Conservation (phyloP, 805 yeast genomes). For the Diddensiella caesifluorescens region DNA sequence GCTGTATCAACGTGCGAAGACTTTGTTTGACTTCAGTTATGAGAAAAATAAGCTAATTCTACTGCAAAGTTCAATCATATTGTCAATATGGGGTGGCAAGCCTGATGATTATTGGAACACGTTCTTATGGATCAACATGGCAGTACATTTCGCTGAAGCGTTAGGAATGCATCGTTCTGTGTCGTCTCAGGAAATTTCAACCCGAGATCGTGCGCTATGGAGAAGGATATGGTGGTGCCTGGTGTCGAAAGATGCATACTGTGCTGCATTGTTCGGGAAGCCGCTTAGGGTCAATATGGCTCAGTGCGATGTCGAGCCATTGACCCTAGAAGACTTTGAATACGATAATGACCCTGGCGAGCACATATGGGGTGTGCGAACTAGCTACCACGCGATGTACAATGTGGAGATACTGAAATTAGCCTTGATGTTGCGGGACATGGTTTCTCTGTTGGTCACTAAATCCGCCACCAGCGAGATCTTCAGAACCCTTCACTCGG, state of each 20-base stretch:
- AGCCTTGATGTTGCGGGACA: slow-evolving; percentile 1
- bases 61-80: slow-evolving; percentile 8
- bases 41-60: slow-evolving; percentile 10
- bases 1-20: slow-evolving; percentile 13
- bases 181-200: slow-evolving; percentile 1
- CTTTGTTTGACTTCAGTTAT: slow-evolving; percentile 6
- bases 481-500: not conserved
- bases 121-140: slow-evolving; percentile 10
- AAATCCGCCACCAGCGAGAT: not conserved
- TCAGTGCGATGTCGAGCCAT: slow-evolving; percentile 16
- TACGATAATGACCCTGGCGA: slow-evolving; percentile 6
- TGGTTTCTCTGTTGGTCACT: slow-evolving; percentile 8
- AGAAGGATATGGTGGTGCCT: slow-evolving; percentile 16
- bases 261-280: slow-evolving; percentile 14
- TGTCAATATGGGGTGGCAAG: slow-evolving; percentile 12
- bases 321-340: slow-evolving; percentile 14
- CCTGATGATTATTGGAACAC: slow-evolving; percentile 13
- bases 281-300: slow-evolving; percentile 10
- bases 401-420: slow-evolving; percentile 6
- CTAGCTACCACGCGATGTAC: not conserved
- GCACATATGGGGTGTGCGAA: slow-evolving; percentile 4
- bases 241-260: slow-evolving; percentile 13
- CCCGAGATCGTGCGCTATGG: slow-evolving; percentile 8
- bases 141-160: slow-evolving; percentile 13
- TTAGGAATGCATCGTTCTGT: slow-evolving; percentile 16